Evolutionary conservation across 129 eudicot species (phyloP), one percentile per base, ranked within the genome.

Genomic region (Escallonia rubra): DNA sequence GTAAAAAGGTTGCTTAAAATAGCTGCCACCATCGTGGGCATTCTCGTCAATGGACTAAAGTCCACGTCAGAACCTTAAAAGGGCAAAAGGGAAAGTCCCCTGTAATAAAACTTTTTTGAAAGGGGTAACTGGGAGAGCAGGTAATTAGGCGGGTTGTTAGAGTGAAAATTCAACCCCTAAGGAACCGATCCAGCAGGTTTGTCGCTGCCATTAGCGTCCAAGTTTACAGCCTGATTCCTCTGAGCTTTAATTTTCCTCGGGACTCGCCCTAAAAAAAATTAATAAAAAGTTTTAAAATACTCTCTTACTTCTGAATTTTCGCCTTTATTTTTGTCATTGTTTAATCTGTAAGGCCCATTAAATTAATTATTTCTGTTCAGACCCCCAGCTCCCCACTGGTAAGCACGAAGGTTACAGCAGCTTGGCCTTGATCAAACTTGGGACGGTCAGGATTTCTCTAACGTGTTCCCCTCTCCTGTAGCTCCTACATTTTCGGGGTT

Each of bases 381-480:
- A 50, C 55, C 55, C 10, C 55, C 34, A 23, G 34, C 34, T n/a
- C n/a, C 34, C 34, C 55, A 50, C 55, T 4, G 10, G 12, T n/a
- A 8, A 50, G 55, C 55, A 50, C 55, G 55, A 50, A 11, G 55
- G 55, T 50, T 50, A 50, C 55, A 50, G 55, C 55, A 23, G 34
- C 34, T 23, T 50, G 13, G 55, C 10, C 10, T 8, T 50, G 55
- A 50, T 9, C 13, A n/a, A 50, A 2, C 10, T 50, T 9, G 0
- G 34, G 12, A 50, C 55, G 73, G 65, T 7, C 23, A 5, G 1
- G 69, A 64, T 48, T 49, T 48, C 16, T 23, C 56, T 57, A 12
- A 64, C 69, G 57, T 15, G 69, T 64, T 38, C 9, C 41, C 57
- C 69, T 48, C 43, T 39, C n/a, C 69, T 23, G 45, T 23, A 4